Evolutionary conservation across 805 yeast species (phyloP).

Genomic region (Priceomyces melissophilus): DNA sequence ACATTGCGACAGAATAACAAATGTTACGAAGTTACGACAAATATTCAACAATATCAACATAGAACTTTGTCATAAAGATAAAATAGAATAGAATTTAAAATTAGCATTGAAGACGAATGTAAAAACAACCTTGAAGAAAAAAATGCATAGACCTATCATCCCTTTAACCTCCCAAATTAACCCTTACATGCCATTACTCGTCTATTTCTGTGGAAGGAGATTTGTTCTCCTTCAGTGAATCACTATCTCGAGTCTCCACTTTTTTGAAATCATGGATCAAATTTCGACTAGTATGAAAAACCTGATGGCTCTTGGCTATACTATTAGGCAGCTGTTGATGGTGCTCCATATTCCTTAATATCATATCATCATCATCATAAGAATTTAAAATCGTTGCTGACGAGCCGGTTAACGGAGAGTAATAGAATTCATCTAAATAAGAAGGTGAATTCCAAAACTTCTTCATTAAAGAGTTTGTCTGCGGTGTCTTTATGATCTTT

Average conservation of each 20-base stretch:
- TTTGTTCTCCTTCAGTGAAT: conserved; percentile 2
- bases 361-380: conserved; percentile 46
- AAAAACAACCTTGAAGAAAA: too few species aligned
- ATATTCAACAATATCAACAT: too few species aligned
- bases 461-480: conserved; percentile 43
- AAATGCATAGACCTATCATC: too few species aligned
- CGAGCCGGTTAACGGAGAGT: conserved; percentile 35
- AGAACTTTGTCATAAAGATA: too few species aligned
- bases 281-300: conserved; percentile 14
- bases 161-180: too few species aligned
- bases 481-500: conserved; percentile 35
- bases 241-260: conserved; percentile 8
- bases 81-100: too few species aligned
- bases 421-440: conserved; percentile 63
- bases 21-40: too few species aligned
- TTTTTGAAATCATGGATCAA: conserved; percentile 19
- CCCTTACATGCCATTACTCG: conserved; percentile 1
- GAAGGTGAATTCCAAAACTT: conserved; percentile 66
- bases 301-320: conserved; percentile 7
- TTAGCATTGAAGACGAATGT: too few species aligned
- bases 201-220: conserved; percentile 10
- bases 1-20: too few species aligned
- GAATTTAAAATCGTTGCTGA: conserved; percentile 27
- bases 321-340: conserved; percentile 17
- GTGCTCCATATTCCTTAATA: conserved; percentile 35